phyloP scores from a whole-genome alignment of 2,329 filamentous ascomycete genomes.

The Hymenotorrendiella dingleyae region DNA sequence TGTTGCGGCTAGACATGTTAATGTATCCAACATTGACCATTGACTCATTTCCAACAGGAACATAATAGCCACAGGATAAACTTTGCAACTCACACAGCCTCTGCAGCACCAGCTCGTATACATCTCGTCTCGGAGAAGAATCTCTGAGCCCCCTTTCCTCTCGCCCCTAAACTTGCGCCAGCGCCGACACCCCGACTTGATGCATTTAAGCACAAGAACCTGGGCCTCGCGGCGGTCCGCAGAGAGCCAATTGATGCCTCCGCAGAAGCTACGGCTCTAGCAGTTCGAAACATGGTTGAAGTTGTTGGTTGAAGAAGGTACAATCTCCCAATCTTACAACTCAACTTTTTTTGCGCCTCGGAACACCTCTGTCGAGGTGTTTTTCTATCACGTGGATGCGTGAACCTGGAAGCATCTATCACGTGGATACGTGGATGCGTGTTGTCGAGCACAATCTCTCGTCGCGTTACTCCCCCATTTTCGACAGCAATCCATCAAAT shows the following conservation, averaged over 20 bases:
- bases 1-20: no score
- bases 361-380: background rate
- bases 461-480: background rate
- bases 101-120: slow-evolving; percentile 23
- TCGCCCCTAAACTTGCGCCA: slow-evolving; percentile 9
- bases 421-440: background rate
- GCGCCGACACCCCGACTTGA: slow-evolving; percentile 13
- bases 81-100: slow-evolving; percentile 25
- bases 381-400: slow-evolving; percentile 1
- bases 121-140: slow-evolving; percentile 26
- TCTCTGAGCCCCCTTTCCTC: slow-evolving; percentile 20
- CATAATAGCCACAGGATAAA: background rate
- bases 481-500: background rate
- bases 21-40: no score
- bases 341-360: slow-evolving; percentile 11
- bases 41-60: no score
- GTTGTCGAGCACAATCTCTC: no score
- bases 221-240: slow-evolving; percentile 18
- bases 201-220: slow-evolving; percentile 28
- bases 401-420: background rate
- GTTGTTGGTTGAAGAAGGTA: slow-evolving; percentile 13
- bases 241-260: slow-evolving; percentile 21
- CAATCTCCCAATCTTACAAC: slow-evolving; percentile 7
- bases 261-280: slow-evolving; percentile 23
- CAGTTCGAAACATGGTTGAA: slow-evolving; percentile 27